Evolutionary conservation across 768 basidiomycete genomes (phyloP), one percentile per base, ranked within the genome.

Genomic region (Gelatoporia subvermispora): DNA sequence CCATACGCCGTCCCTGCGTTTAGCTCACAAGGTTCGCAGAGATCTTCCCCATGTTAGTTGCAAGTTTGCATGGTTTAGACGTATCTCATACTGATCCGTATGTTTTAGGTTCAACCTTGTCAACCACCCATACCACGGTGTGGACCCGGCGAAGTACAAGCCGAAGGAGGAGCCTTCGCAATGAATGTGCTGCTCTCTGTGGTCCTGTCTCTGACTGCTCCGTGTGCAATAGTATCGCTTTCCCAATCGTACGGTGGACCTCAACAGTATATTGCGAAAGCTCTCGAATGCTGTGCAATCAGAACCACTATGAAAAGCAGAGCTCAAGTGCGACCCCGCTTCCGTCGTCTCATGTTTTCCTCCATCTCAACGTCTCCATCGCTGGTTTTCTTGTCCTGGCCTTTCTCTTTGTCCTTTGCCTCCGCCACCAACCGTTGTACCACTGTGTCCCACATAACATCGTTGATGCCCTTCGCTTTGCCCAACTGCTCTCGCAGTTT

Each of bases 381-480:
- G 13, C 36, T 50, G 20, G 50, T 47, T 50, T 50, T 53, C 37
- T 20, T 40, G 53, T 40, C 43, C 45, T 24, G 28, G 41, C 51
- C 52, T 25, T 59, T 57, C 28, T 53, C 51, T 54, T 66, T 63
- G 35, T 64, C 64, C 41, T 68, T 63, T 10, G 61, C 65, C 40
- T 70, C 67, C n/a, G 65, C 61, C 2, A 85, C 67, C 13, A 83
- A 66, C 39, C 69, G 76, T 54, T 86, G 82, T 23, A 94, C 86
- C 1, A 93, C 78, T 2, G 76, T 79, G 55, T 88, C 85, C 94
- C 94, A 96, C 85, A 96, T 95, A 45, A 78, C 75, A 60, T 96
- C 92, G 58, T 96, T 97, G 50, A 96, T 75, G n/a, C 85, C 81
- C 60, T 93, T 91, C 4, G 94, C 94, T 62, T 82, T 84, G 22